Evolutionary conservation across 805 yeast genomes (phyloP), one percentile per base, ranked within the genome.

Genomic region (Millerozyma acaciae): DNA sequence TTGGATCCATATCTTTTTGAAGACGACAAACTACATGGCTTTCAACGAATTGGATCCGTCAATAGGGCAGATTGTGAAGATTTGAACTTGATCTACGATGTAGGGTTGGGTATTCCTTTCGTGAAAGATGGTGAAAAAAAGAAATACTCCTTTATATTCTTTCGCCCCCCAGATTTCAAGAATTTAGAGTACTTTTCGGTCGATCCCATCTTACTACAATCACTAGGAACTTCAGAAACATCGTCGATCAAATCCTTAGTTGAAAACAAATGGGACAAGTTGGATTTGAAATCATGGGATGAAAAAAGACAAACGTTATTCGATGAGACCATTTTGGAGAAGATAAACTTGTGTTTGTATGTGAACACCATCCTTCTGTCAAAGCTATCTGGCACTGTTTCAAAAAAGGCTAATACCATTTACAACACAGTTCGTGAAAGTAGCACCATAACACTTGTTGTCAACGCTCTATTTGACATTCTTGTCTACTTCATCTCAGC

Each of bases 181-280:
- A 71, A 75, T 38, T 68, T 89, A 67, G 95, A 88, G 44, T 86
- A 84, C 52, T 82, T 76, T 43, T 80, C 96, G 0, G 52, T 80
- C 3, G 62, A 69, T n/a, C 94, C 96, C 0, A 83, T 87, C 3
- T 60, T 76, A 3, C 67, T 88, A 7, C 81, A 80, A 42, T 68
- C 73, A 3, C 67, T 69, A 44, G 58, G 54, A 2, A 39, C 36
- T 10, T 47, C 40, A 10, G 21, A 24, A 19, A 25, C 19, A 9
- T 20, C 35, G 6, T 15, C 39, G 1, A 24, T 29, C 6, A 16
- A 18, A 7, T 6, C 6, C n/a, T 5, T 20, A 3, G 19, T 18
- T 12, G 25, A 20, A 19, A 26, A 12, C 33, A 23, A 28, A 20
- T 24, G 17, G 22, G 15, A 12, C 8, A n/a, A 14, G 16, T 16